phyloP scores from a whole-genome alignment of 2,329 filamentous ascomycete genomes.

The Eurotiales sp. region DNA sequence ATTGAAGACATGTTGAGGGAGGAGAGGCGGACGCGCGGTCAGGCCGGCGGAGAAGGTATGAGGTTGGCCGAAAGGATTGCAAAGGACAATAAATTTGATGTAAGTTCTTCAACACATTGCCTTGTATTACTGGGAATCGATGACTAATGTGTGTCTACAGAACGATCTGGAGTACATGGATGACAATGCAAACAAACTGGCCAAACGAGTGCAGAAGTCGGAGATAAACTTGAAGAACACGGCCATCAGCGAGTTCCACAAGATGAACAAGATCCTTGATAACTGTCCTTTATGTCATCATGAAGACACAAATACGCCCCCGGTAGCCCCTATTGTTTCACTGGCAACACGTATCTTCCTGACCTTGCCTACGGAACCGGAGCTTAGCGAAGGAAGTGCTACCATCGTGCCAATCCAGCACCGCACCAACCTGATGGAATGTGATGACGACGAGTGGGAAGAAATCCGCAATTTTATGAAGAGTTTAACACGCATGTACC shows the following conservation, averaged over 20 bases:
- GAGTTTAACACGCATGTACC: conserved; percentile 86
- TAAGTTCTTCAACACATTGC: conserved; percentile 28
- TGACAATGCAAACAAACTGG: conserved; percentile 88
- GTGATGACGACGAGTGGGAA: conserved; percentile 99
- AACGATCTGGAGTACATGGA: conserved; percentile 96
- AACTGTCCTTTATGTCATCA: conserved; percentile 88
- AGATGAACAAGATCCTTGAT: conserved; percentile 81
- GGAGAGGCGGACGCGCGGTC: conserved; percentile 77
- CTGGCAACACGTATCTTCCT: conserved; percentile 82
- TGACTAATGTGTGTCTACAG: conserved; percentile 34
- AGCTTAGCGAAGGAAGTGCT: conserved; percentile 76
- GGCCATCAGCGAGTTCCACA: conserved; percentile 84
- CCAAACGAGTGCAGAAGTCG: conserved; percentile 80
- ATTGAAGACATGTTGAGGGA: conserved; percentile 97
- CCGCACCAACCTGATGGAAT: conserved; percentile 86
- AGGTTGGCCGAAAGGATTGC: conserved; percentile 89
- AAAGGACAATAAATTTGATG: conserved; percentile 83
- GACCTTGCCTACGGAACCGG: conserved; percentile 84
- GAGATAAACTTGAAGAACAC: conserved; percentile 83
- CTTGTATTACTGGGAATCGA: conserved; percentile 1
- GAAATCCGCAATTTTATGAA: conserved; percentile 99
- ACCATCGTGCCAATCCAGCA: conserved; percentile 88
- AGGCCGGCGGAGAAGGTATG: conserved; percentile 73
- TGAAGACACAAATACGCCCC: conserved; percentile 74
- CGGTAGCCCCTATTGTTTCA: conserved; percentile 79